A percentile compares a stretch with the other conserved stretches of the same genome.
Conservation (phyloP, 2,329 filamentous ascomycete genomes). For the Hypoxylon sp. region DNA sequence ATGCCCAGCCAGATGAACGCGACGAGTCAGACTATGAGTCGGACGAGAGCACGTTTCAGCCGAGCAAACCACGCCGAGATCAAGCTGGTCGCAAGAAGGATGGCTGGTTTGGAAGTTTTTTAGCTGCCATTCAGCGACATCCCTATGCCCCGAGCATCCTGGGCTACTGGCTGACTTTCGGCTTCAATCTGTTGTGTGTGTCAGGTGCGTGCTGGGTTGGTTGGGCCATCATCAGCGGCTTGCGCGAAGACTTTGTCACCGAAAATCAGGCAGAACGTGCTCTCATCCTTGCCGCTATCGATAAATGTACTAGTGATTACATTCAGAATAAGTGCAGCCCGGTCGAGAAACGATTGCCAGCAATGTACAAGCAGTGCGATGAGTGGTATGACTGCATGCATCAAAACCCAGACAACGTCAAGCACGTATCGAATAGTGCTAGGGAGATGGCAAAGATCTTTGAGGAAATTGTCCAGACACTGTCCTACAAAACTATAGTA, state of each 20-base stretch:
- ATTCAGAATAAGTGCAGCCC: conserved; percentile 77
- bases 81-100: conserved; percentile 44
- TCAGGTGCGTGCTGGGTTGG: conserved; percentile 65
- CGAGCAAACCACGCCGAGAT: conserved; percentile 36
- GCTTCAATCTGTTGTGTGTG: conserved; percentile 65
- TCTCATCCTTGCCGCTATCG: conserved; percentile 76
- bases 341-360: conserved; percentile 70
- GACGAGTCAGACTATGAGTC: conserved; percentile 61
- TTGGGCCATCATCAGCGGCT: conserved; percentile 73
- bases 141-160: conserved; percentile 67
- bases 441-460: conserved; percentile 92
- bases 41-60: conserved; percentile 53
- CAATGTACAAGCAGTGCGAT: conserved; percentile 75
- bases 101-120: conserved; percentile 54
- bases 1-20: conserved; percentile 53
- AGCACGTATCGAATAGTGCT: conserved; percentile 81
- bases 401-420: conserved; percentile 79
- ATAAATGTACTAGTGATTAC: conserved; percentile 77
- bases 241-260: conserved; percentile 77
- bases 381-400: conserved; percentile 91
- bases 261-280: conserved; percentile 74
- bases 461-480: conserved; percentile 90
- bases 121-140: conserved; percentile 63
- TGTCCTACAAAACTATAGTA: conserved; percentile 80
- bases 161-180: conserved; percentile 66